Base-by-base conservation (phyloP, 2,329 filamentous ascomycete species). In the Colletotrichum incanum region DNA sequence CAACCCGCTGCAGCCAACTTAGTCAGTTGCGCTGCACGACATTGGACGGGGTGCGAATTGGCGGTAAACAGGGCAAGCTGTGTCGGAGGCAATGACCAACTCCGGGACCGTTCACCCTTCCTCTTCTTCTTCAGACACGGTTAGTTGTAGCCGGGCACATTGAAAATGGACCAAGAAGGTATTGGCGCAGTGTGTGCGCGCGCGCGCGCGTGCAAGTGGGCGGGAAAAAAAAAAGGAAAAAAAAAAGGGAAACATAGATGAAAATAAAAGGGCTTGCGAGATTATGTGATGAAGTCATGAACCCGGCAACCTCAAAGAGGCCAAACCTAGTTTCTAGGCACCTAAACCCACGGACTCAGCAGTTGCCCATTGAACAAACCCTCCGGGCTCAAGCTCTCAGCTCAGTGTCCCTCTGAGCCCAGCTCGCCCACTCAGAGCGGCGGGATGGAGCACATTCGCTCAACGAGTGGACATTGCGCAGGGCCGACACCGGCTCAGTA, bases 241-340 rank as follows among this genome's bases (percentile, higher is more conserved):
- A 37, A 11, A 37, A 37, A 8, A 9, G 7, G 7, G 34, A 6
- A 31, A 31, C 6, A 6, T 31, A n/a, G 28, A 31, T 5, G 28
- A 31, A 3, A 31, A 31, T 18, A 20, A 39, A 54, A 52, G 37
- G 41, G 49, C 14, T 54, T 52, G 31, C 23, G 39, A n/a, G 20
- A 50, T 63, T 58, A 59, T 68, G 69, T 58, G 45, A 43, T 68
- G 56, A 72, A 68, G 58, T 63, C 45, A 54, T 41, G 39, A 49
- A 63, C 50, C 54, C 34, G 37, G 65, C 47, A 47, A 37, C 52
- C 50, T 64, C 50, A 47, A 63, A 59, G 68, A 37, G 50, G 56
- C 64, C 43, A 31, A 26, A 31, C 28, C 28, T 31, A 31, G 58
- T 39, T 12, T 16, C n/a, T 45, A 60, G 16, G 16, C 50, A 56